These are phyloP conservation scores for Arthrobotrys sphaeroides DNA, from an alignment of 2,329 filamentous ascomycete genomes.

Conservation along the genomic window DNA sequence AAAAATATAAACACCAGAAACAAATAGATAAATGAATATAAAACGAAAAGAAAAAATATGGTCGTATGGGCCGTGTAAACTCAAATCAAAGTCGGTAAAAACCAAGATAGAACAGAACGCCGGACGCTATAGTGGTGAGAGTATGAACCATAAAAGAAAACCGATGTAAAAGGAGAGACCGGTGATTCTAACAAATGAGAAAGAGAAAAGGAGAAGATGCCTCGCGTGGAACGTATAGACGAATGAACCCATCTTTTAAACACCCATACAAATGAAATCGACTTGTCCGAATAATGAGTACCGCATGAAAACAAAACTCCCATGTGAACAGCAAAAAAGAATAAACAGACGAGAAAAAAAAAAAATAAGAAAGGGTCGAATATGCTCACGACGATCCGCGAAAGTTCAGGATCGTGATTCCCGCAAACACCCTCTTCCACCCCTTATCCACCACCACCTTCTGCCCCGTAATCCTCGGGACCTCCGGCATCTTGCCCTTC, in stretches of 20 bases:
- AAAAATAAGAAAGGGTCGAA: neutral
- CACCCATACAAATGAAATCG: slow-evolving; percentile 34
- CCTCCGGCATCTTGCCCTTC: slow-evolving; percentile 29
- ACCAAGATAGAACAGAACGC: slow-evolving; percentile 24
- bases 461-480: neutral
- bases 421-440: slow-evolving; percentile 28
- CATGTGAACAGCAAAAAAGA: slow-evolving; percentile 1
- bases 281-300: slow-evolving; percentile 3
- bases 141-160: neutral
- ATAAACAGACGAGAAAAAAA: neutral
- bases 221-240: slow-evolving; percentile 15
- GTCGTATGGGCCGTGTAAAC: slow-evolving; percentile 3
- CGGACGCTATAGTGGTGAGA: slow-evolving; percentile 26
- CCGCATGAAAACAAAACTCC: slow-evolving; percentile 10
- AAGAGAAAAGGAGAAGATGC: slow-evolving; percentile 4
- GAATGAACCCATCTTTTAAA: slow-evolving; percentile 17
- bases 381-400: neutral
- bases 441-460: neutral
- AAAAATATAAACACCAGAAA: slow-evolving; percentile 26
- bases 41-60: slow-evolving; percentile 1
- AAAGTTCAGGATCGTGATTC: slow-evolving; percentile 16
- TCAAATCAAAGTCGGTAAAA: too few species aligned
- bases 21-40: neutral
- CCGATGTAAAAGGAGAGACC: slow-evolving; percentile 2
- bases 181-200: slow-evolving; percentile 32